Evolutionary conservation across 352 stramenopile genomes (phyloP).

Genomic region (Pseudoperonospora humuli): DNA sequence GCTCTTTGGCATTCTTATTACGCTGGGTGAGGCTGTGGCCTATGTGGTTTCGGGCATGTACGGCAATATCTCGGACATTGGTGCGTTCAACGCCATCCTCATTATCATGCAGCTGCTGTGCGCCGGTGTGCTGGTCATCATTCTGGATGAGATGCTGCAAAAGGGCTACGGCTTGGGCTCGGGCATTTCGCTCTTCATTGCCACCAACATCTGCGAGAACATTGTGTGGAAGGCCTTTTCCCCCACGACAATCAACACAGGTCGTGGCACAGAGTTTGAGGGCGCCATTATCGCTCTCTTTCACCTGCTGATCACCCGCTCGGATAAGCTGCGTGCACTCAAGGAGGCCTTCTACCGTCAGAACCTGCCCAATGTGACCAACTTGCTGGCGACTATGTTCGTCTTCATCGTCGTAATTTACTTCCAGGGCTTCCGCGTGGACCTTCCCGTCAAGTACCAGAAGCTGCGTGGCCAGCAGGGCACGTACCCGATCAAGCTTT

Average conservation of each 20-base stretch:
- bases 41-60: constrained; percentile 99
- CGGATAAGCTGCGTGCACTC: constrained; percentile 96
- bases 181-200: constrained; percentile 99
- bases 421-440: constrained; percentile 97
- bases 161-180: constrained; percentile 99
- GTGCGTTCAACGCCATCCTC: constrained; percentile 96
- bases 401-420: constrained; percentile 99
- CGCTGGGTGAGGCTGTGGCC: constrained; percentile 95
- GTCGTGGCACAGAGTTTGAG: constrained; percentile 98
- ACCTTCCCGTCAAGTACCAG: constrained; percentile 96
- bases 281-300: constrained; percentile 99
- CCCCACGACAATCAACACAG: constrained; percentile 99
- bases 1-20: constrained; percentile 99
- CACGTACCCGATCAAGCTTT: constrained; percentile 99
- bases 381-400: constrained; percentile 97
- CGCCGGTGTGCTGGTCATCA: constrained; percentile 97
- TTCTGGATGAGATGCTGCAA: constrained; percentile 98
- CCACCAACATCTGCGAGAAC: constrained; percentile 99
- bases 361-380: constrained; percentile 99
- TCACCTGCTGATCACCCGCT: constrained; percentile 97
- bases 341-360: constrained; percentile 98
- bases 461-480: constrained; percentile 98
- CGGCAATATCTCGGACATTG: constrained; percentile 96
- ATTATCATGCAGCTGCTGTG: constrained; percentile 99
- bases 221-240: constrained; percentile 99